Percentiles rank a stretch among this genome's conserved stretches.
Conservation (phyloP, 305 asterid species). For the Fraxinus albicans region DNA sequence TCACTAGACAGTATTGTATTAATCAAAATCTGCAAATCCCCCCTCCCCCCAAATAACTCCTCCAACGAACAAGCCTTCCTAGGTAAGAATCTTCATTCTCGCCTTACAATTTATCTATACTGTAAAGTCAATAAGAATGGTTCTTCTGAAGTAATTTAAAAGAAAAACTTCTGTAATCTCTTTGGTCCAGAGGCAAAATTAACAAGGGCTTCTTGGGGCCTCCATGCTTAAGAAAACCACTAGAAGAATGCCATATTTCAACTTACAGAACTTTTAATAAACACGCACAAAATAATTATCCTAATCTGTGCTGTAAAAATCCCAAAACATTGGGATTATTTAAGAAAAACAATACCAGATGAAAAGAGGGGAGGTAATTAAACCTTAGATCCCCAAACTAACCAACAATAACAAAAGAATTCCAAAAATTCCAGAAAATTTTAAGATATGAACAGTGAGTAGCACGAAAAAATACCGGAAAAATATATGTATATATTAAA, state of each 20-base stretch:
- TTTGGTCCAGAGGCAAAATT: neutral
- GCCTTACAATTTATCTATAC: neutral
- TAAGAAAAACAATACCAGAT: neutral
- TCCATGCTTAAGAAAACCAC: neutral
- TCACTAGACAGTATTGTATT: neutral
- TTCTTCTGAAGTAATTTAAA: neutral
- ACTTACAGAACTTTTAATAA: neutral
- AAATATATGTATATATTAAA: neutral
- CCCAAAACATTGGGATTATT: neutral
- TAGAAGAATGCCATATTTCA: neutral
- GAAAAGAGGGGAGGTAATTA: neutral
- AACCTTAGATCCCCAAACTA: neutral
- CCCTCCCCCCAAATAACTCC: neutral
- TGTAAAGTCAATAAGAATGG: neutral
- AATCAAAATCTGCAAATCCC: neutral
- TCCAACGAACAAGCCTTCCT: neutral
- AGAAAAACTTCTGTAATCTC: neutral
- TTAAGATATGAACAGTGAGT: neutral
- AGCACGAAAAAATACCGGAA: neutral
- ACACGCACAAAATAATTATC: neutral
- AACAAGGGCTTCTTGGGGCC: neutral
- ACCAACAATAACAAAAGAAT: neutral
- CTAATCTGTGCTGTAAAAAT: neutral
- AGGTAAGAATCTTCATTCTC: neutral
- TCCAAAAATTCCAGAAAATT: neutral